phyloP scores from a whole-genome alignment of 495 filamentous ascomycete genomes.

The Cryomyces minteri region DNA sequence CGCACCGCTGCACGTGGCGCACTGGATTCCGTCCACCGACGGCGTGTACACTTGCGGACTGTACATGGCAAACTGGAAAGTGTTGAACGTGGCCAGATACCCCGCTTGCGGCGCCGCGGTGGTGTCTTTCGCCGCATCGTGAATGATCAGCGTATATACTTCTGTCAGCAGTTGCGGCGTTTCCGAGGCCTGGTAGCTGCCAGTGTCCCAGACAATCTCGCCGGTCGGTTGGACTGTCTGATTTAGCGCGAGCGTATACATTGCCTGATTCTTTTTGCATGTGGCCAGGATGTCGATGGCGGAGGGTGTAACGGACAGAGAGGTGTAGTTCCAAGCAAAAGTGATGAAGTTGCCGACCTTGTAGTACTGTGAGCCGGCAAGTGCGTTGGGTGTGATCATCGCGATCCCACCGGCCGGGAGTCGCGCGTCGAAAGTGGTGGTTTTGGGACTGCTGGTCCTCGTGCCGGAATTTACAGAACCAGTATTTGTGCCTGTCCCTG shows the following conservation, averaged over 20 bases:
- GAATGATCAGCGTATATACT: conserved; percentile 70
- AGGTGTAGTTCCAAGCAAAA: conserved; percentile 92
- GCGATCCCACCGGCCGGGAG: conserved; percentile 52
- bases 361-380: conserved; percentile 52
- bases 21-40: conserved; percentile 33
- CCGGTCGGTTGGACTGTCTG: conserved; percentile 36
- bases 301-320: conserved; percentile 54
- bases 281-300: conserved; percentile 68
- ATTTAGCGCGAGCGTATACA: conserved; percentile 52
- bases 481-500: conserved; percentile 8
- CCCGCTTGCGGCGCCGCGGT: conserved; percentile 49
- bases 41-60: conserved; percentile 42
- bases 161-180: conserved; percentile 46
- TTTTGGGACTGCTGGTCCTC: conserved; percentile 20
- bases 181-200: conserved; percentile 40
- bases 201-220: conserved; percentile 63
- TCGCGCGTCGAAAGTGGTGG: conserved; percentile 33
- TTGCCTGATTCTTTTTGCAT: conserved; percentile 44
- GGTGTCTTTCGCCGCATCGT: conserved; percentile 47
- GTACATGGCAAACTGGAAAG: conserved; percentile 73
- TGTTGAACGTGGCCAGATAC: conserved; percentile 44
- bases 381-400: conserved; percentile 57
- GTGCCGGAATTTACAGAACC: conserved; percentile 6
- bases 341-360: conserved; percentile 76
- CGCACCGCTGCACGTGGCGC: conserved; percentile 52